Percentiles rank a stretch among this genome's conserved stretches.
Evolutionary conservation across 208 protist genomes (phyloP).

Genomic region (Crithidia sp.): DNA sequence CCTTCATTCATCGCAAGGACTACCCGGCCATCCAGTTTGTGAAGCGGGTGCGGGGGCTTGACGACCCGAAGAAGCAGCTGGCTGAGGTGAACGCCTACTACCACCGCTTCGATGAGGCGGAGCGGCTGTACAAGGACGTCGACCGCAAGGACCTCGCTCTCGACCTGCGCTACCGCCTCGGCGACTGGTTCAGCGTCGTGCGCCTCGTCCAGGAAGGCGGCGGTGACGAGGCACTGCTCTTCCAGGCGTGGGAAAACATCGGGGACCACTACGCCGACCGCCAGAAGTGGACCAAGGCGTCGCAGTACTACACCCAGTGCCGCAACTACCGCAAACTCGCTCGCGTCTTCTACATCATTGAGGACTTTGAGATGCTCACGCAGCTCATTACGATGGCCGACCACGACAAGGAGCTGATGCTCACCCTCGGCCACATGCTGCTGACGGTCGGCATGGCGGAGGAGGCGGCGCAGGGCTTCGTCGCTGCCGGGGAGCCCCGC

Average conservation of each 20-base stretch:
- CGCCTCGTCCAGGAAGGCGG: slow-evolving; percentile 92
- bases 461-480: slow-evolving; percentile 88
- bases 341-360: slow-evolving; percentile 91
- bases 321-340: slow-evolving; percentile 90
- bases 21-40: slow-evolving; percentile 97
- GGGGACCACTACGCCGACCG: slow-evolving; percentile 96
- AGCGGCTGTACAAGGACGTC: slow-evolving; percentile 95
- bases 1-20: slow-evolving; percentile 94
- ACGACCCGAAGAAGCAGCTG: slow-evolving; percentile 94
- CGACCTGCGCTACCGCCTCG: slow-evolving; percentile 90
- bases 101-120: slow-evolving; percentile 95
- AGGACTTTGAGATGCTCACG: slow-evolving; percentile 93
- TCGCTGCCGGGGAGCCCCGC: slow-evolving; percentile 87
- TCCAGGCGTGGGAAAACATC: slow-evolving; percentile 92
- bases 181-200: slow-evolving; percentile 96
- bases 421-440: slow-evolving; percentile 91
- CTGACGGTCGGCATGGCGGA: slow-evolving; percentile 91
- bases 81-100: slow-evolving; percentile 97
- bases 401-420: slow-evolving; percentile 90
- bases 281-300: slow-evolving; percentile 95
- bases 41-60: slow-evolving; percentile 90
- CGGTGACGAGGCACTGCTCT: slow-evolving; percentile 92
- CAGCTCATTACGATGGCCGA: slow-evolving; percentile 88
- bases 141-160: slow-evolving; percentile 96
- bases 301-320: slow-evolving; percentile 95